Percentiles rank a stretch among this genome's conserved stretches.
Evolutionary conservation across 176 grass and related monocot genomes (phyloP).

Genomic region (Hsuehochloa calcarea): DNA sequence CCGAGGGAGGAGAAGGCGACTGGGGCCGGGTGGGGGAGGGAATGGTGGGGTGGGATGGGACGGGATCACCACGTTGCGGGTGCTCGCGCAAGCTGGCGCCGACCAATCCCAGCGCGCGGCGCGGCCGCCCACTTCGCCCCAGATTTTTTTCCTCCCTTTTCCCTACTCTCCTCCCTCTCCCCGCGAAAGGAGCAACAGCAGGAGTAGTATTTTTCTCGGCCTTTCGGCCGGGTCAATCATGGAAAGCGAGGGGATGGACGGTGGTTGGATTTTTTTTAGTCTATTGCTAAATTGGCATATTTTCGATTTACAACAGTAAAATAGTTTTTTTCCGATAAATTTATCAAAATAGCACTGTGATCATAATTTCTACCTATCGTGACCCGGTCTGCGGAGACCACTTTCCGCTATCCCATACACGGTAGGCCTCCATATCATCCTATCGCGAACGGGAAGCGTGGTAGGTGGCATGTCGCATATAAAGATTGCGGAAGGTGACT

Average conservation of each 20-base stretch:
- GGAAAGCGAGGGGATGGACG: neutral
- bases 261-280: neutral
- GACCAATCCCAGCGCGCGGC: constrained; percentile 27
- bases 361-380: no score
- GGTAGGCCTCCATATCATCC: no score
- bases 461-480: no score
- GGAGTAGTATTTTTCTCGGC: neutral
- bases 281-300: no score
- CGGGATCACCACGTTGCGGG: constrained; percentile 48
- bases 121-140: neutral
- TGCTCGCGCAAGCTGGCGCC: constrained; percentile 47
- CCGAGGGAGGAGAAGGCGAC: neutral
- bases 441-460: no score
- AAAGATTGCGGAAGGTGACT: no score
- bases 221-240: constrained; percentile 21
- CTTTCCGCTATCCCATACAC: no score
- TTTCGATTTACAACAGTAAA: no score
- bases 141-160: neutral
- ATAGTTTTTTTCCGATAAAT: no score
- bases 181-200: neutral
- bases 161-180: neutral
- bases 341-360: no score
- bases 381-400: no score
- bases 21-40: neutral
- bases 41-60: neutral